Conservation (phyloP, 1,284 basidiomycete species). For the Leccinum fuscescens region DNA sequence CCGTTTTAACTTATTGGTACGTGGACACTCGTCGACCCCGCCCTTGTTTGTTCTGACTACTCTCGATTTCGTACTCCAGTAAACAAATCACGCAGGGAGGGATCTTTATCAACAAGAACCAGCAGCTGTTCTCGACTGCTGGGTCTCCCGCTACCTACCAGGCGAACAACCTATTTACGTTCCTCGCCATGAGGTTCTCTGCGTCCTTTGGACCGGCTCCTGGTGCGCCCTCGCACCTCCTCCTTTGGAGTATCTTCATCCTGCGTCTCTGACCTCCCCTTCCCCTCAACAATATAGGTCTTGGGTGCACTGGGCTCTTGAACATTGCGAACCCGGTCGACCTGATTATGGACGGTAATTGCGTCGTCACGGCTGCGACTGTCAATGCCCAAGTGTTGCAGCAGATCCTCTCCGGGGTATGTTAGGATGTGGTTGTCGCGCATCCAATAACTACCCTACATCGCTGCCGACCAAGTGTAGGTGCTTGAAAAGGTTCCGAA, state of each 20-base stretch:
- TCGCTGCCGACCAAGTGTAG: no score
- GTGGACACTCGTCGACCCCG: background rate
- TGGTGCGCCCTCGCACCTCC: conserved; percentile 10
- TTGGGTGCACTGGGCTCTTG: conserved; percentile 20
- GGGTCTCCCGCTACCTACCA: conserved; percentile 20
- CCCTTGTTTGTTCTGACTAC: background rate
- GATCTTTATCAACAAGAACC: conserved; percentile 25
- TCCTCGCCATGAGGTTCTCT: conserved; percentile 30
- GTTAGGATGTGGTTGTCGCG: background rate
- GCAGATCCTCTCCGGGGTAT: conserved; percentile 20
- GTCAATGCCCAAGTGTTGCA: conserved; percentile 23
- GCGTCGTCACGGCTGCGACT: conserved; percentile 26
- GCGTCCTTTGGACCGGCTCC: conserved; percentile 23
- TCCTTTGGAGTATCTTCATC: background rate
- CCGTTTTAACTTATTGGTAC: conserved; percentile 23
- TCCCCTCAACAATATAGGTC: conserved; percentile 12
- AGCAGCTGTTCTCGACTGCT: conserved; percentile 16
- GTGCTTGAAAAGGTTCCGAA: no score
- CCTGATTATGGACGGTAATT: conserved; percentile 27
- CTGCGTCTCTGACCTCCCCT: background rate
- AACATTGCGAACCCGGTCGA: conserved; percentile 24
- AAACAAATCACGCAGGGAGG: conserved; percentile 25
- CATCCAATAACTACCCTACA: no score
- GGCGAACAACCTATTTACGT: conserved; percentile 28
- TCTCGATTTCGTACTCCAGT: conserved; percentile 4